Percentiles rank a stretch among this genome's conserved stretches.
These are phyloP conservation scores for Ampelocalamus luodianensis DNA, from an alignment of 176 grass and related monocot genomes.

Conservation along the genomic window DNA sequence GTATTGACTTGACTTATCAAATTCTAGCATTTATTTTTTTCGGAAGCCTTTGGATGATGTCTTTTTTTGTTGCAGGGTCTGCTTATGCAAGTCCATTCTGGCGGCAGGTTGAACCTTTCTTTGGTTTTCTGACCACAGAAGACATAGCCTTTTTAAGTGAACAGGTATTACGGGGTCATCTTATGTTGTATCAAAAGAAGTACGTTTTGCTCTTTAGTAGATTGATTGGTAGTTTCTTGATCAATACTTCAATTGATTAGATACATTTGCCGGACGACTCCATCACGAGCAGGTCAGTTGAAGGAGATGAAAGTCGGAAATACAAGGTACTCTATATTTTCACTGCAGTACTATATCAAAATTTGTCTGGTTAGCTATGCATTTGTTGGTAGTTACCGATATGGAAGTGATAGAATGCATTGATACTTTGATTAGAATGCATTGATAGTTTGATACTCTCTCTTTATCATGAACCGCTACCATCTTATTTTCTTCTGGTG, in stretches of 20 bases:
- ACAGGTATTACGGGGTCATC: conserved; percentile 50
- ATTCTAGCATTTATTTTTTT: conserved; percentile 37
- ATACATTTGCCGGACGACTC: conserved; percentile 54
- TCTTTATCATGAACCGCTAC: background rate
- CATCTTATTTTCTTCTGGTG: background rate
- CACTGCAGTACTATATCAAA: conserved; percentile 27
- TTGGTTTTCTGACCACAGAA: conserved; percentile 58
- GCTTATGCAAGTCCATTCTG: conserved; percentile 53
- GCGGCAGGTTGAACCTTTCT: conserved; percentile 66
- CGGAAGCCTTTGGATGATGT: conserved; percentile 1
- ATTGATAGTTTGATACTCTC: conserved; percentile 17
- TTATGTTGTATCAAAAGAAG: conserved; percentile 36
- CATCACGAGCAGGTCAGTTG: conserved; percentile 46
- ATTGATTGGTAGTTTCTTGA: conserved; percentile 40
- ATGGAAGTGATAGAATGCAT: conserved; percentile 23
- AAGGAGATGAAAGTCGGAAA: conserved; percentile 57
- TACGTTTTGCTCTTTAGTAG: conserved; percentile 22
- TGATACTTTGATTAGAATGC: background rate
- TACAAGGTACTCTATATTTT: conserved; percentile 57
- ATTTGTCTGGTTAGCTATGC: background rate
- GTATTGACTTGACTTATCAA: conserved; percentile 45
- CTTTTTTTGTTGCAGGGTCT: conserved; percentile 52
- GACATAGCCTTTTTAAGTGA: conserved; percentile 63
- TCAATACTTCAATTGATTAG: conserved; percentile 54
- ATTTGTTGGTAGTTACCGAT: conserved; percentile 20